Base-by-base conservation (phyloP, 345 rosid species). In the Linum lewisii region DNA sequence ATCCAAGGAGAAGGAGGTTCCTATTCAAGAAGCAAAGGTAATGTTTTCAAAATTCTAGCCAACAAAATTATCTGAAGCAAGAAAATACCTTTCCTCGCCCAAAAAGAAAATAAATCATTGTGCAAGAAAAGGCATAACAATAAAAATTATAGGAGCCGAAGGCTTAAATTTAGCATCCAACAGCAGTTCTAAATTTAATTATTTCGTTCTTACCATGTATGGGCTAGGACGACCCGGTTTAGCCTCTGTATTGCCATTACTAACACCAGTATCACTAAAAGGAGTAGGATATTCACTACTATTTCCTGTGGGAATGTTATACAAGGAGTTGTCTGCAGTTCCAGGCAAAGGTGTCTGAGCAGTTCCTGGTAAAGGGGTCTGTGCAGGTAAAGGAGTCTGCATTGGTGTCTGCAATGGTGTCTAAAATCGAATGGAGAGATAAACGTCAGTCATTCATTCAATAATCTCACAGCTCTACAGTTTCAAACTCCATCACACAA, bases 1-100 rank as follows among this genome's bases (percentile, higher is more conserved):
- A 77, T 65, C 99, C 97, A 93, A 24, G 97, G 83, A 55, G 97
- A 89, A 64, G 99, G 95, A 65, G 97, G 69, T 69, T 65, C 95
- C 99, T 89, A 84, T 67, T 53, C 10, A 66, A 24, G 51, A 26
- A 42, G 13, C 18, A 18, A 37, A 23, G 25, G 25, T 6, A 21
- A 11, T 14, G 6, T 37, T 36, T 37, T 58, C 19, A 61, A 54
- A 50, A 60, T 47, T 58, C 18, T 42, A 1, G 0, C 18, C 3
- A 6, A 42, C 47, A 42, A 42, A 42, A 11, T 34, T 1, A 16
- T 42, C 34, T 8, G 2, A 29, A 1, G 4, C 34, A 29, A 11
- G 47, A 42, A 42, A 42, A 42, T 1, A 16, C 14, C 15, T 16
- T 42, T 42, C 4, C 47, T 16, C 47, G 4, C 47, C 47, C 16